phyloP scores from a whole-genome alignment of 2,329 filamentous ascomycete genomes.

The Ophiostoma pallidulum region DNA sequence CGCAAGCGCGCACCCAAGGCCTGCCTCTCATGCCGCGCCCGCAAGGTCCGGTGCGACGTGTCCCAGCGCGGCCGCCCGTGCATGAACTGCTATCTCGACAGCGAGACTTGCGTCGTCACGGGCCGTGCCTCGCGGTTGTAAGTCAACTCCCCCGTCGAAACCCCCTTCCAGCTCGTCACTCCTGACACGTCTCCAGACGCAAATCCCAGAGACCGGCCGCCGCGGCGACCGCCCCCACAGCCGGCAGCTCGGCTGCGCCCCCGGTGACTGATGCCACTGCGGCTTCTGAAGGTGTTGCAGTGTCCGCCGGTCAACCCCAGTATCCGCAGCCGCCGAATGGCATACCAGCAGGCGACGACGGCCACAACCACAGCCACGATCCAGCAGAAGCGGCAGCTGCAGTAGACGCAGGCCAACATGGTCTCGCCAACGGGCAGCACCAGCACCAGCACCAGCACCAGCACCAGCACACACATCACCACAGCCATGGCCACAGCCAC shows the following conservation, averaged over 20 bases:
- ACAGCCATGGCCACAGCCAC: neutral
- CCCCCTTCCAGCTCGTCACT: too few relatives aligned
- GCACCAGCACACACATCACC: neutral
- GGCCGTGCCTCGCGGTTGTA: constrained; percentile 13
- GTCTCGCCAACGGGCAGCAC: neutral
- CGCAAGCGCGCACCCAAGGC: constrained; percentile 42
- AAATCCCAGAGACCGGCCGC: constrained; percentile 4
- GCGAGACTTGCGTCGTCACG: constrained; percentile 28
- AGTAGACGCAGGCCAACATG: too few relatives aligned
- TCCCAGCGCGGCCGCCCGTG: constrained; percentile 37
- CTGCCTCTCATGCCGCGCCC: constrained; percentile 40
- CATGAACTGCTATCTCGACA: constrained; percentile 44
- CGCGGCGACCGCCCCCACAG: neutral
- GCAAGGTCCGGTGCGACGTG: constrained; percentile 43
- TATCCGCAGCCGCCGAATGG: too few relatives aligned
- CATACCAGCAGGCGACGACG: neutral
- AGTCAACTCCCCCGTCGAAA: too few relatives aligned
- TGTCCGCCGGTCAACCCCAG: neutral
- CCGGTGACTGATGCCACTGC: neutral
- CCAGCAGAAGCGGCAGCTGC: too few relatives aligned
- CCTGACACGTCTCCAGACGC: too few relatives aligned
- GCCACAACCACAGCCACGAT: constrained; percentile 2
- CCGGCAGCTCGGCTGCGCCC: neutral
- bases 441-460: neutral
- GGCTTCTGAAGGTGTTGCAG: neutral